Evolutionary conservation across 108 stramenopile species (phyloP).

Genomic region (Pseudonitzschia pungens): DNA sequence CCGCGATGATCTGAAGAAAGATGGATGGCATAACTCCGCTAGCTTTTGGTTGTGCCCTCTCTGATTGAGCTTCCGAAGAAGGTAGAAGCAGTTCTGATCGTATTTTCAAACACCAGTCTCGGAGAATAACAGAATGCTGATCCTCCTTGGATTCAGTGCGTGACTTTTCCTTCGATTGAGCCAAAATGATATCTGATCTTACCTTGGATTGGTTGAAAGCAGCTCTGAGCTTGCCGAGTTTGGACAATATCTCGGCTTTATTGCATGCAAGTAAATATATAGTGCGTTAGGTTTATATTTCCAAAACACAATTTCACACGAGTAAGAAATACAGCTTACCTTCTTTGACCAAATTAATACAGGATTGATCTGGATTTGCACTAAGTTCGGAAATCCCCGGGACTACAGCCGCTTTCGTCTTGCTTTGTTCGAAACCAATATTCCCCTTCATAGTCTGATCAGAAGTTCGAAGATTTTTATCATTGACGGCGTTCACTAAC

Average conservation of each 20-base stretch:
- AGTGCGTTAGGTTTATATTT: neutral
- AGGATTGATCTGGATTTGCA: neutral
- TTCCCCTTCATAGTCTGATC: too few species aligned
- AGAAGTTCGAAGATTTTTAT: neutral
- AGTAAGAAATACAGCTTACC: neutral
- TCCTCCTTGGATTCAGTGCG: conserved; percentile 55
- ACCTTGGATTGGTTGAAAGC: conserved; percentile 10
- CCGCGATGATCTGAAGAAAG: conserved; percentile 42
- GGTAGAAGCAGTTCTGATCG: conserved; percentile 55
- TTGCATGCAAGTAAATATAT: neutral
- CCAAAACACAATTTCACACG: neutral
- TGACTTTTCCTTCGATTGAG: conserved; percentile 36
- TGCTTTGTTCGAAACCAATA: neutral
- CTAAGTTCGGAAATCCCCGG: neutral
- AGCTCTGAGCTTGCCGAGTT: conserved; percentile 13
- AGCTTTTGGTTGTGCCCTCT: conserved; percentile 43
- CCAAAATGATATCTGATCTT: conserved; percentile 15
- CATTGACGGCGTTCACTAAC: neutral
- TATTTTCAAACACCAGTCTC: conserved; percentile 61
- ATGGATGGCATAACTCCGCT: conserved; percentile 40
- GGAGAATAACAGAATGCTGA: conserved; percentile 31
- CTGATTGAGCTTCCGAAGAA: conserved; percentile 38
- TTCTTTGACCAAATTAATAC: neutral
- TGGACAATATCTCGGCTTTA: conserved; percentile 9
- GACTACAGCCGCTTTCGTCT: neutral